Conservation (phyloP, 2,329 filamentous ascomycete genomes). For the Alternaria triticina region DNA sequence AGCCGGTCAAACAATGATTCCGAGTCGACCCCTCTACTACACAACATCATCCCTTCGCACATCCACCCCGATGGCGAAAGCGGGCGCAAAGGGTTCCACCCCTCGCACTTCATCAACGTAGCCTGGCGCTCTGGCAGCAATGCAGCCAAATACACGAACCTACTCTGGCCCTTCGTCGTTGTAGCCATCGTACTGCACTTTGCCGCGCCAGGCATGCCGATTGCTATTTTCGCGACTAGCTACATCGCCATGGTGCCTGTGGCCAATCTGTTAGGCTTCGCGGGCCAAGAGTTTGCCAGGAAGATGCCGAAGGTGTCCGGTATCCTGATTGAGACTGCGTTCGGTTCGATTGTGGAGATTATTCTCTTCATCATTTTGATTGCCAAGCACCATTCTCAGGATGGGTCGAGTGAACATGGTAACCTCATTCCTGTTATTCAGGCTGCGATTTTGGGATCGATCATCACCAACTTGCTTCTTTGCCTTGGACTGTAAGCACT, state of each 20-base stretch:
- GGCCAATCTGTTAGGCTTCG: constrained; percentile 77
- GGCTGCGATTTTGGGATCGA: constrained; percentile 82
- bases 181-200: constrained; percentile 69
- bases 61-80: constrained; percentile 67
- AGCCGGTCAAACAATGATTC: constrained; percentile 14
- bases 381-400: constrained; percentile 52
- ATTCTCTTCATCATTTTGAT: constrained; percentile 82
- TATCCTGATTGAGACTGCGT: constrained; percentile 63
- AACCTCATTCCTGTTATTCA: constrained; percentile 70
- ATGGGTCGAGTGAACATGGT: constrained; percentile 46
- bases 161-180: constrained; percentile 77
- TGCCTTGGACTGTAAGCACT: constrained; percentile 67
- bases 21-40: constrained; percentile 42
- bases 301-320: constrained; percentile 78
- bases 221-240: constrained; percentile 70
- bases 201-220: constrained; percentile 59
- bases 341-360: constrained; percentile 81
- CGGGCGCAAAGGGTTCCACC: constrained; percentile 69
- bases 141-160: constrained; percentile 69
- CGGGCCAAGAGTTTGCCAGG: constrained; percentile 72
- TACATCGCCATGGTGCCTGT: constrained; percentile 81
- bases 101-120: constrained; percentile 67
- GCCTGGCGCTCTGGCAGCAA: constrained; percentile 69
- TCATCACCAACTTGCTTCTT: constrained; percentile 80
- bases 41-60: constrained; percentile 36